Evolutionary conservation across 2,329 filamentous ascomycete species (phyloP), one percentile per base, ranked within the genome.

Genomic region (Phoma sp.): DNA sequence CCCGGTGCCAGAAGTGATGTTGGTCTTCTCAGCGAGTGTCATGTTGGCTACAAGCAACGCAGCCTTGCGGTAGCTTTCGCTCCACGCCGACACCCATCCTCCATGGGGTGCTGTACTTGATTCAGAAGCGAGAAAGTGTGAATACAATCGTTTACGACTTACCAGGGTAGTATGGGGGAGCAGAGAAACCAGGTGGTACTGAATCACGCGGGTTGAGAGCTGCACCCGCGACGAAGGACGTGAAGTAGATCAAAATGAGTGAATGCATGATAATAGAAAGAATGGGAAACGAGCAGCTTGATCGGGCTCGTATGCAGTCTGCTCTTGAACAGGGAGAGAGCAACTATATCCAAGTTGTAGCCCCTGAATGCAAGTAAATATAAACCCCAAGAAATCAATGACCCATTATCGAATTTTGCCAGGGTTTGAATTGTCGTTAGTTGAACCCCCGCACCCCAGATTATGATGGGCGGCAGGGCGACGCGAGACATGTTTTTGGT

Each of bases 21-120:
- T 93, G 3, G 88, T 87, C 77, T 93, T 94, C 72, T 93, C 90
- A 2, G 89, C 89, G 51, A 94, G 75, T 0, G 89, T 93, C 89
- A 94, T 91, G 43, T 85, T 83, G 48, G 85, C 84, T 15, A 94
- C 90, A 13, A 93, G 74, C 3, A 79, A 74, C 53, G 86, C 81
- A 1, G 90, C 90, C 66, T 89, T 91, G 47, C 77, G 77, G 68
- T 92, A 94, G 63, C 88, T 88, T 17, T 84, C 83, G 21, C 78
- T 78, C 90, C 90, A 94, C 53, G 84, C 83, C 6, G 82, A 76
- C 0, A 82, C 77, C 87, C 90, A 92, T 35, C 90, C 90, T 44
- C 89, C 89, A 46, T 86, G 83, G 0, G 89, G 89, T 8, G 88
- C 80, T 68, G 10, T 9, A 24, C 21, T 15, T 15, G 21, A 10